A percentile compares a stretch with the other conserved stretches of the same genome.
phyloP scores from a whole-genome alignment of 2,329 filamentous ascomycete genomes.

The Akanthomyces uredinophilus region DNA sequence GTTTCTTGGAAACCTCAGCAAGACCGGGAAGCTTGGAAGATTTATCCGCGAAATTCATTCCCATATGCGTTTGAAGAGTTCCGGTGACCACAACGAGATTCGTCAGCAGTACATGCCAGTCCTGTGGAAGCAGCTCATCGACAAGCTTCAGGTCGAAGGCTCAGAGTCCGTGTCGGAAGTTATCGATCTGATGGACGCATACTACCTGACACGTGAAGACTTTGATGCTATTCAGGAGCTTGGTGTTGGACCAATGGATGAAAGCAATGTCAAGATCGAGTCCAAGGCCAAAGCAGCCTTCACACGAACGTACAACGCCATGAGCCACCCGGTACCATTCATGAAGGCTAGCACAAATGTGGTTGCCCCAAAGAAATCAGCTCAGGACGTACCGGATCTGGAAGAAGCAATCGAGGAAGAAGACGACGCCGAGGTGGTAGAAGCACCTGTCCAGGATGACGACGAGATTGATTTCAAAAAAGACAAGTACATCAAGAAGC shows the following conservation, averaged over 20 bases:
- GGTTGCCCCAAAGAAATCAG: slow-evolving; percentile 62
- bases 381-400: slow-evolving; percentile 79
- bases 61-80: slow-evolving; percentile 88
- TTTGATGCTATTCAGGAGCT: slow-evolving; percentile 91
- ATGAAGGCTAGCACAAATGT: slow-evolving; percentile 80
- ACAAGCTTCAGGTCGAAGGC: slow-evolving; percentile 69
- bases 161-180: slow-evolving; percentile 77
- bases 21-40: slow-evolving; percentile 69
- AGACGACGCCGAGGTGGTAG: slow-evolving; percentile 63
- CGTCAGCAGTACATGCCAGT: slow-evolving; percentile 90
- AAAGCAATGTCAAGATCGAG: slow-evolving; percentile 72
- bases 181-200: slow-evolving; percentile 95
- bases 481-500: slow-evolving; percentile 93
- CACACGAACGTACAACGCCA: slow-evolving; percentile 83
- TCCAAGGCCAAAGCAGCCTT: slow-evolving; percentile 83
- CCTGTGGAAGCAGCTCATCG: slow-evolving; percentile 76
- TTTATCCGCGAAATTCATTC: slow-evolving; percentile 91
- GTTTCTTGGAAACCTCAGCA: slow-evolving; percentile 96
- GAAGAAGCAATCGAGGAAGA: slow-evolving; percentile 95
- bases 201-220: slow-evolving; percentile 91
- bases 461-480: slow-evolving; percentile 81
- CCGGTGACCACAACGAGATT: slow-evolving; percentile 87
- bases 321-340: slow-evolving; percentile 85
- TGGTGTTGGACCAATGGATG: slow-evolving; percentile 77
- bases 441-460: slow-evolving; percentile 60